These are phyloP conservation scores for Exsudoporus floridanus DNA, from an alignment of 1,284 basidiomycete species.

Conservation along the genomic window DNA sequence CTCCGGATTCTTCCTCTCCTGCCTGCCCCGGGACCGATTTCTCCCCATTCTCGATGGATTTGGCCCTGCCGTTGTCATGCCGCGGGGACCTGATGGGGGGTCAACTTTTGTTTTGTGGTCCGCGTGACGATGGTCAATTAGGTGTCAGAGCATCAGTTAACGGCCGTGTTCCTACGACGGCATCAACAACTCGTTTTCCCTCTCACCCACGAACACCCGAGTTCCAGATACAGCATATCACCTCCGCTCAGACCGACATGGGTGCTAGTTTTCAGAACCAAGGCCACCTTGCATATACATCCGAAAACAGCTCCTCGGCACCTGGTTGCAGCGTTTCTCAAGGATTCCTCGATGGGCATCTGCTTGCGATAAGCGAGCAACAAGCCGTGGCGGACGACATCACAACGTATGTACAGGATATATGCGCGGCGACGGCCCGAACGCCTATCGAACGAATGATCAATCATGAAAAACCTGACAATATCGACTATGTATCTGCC, in stretches of 20 bases:
- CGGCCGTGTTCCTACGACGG: background rate
- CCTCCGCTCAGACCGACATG: background rate
- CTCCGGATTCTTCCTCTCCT: constrained; percentile 30
- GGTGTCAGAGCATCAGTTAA: constrained; percentile 4
- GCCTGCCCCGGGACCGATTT: background rate
- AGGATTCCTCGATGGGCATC: background rate
- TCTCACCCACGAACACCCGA: background rate
- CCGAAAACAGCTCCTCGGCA: background rate
- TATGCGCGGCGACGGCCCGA: constrained; percentile 10
- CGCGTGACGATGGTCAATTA: background rate
- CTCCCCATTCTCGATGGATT: background rate
- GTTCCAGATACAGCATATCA: background rate
- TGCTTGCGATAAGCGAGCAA: background rate
- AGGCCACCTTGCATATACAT: background rate
- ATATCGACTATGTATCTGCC: background rate
- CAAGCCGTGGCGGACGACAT: background rate
- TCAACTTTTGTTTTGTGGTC: background rate
- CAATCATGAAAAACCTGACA: background rate
- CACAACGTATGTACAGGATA: constrained; percentile 1
- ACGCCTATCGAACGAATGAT: background rate
- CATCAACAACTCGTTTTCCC: background rate
- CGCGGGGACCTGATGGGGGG: background rate
- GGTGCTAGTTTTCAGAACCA: background rate
- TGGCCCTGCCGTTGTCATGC: background rate
- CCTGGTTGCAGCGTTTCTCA: background rate